phyloP scores from a whole-genome alignment of 1,284 basidiomycete species.

The Coniophora puteana region DNA sequence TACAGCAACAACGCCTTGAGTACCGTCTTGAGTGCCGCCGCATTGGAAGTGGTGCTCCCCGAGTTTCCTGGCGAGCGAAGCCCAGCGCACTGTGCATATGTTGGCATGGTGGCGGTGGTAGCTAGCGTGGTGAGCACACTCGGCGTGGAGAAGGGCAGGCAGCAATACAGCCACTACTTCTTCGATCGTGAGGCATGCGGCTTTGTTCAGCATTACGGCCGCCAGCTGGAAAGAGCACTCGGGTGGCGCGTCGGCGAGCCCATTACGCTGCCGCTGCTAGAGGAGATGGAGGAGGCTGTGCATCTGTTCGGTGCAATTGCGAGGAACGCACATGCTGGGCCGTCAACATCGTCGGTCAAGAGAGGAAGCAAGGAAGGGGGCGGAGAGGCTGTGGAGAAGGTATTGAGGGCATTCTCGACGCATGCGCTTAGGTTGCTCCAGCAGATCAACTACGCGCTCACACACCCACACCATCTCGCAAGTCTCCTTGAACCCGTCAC shows the following conservation, averaged over 20 bases:
- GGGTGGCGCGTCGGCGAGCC: conserved; percentile 78
- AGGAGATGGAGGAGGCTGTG: conserved; percentile 78
- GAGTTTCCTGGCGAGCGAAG: conserved; percentile 72
- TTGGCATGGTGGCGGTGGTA: conserved; percentile 80
- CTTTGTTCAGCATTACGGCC: conserved; percentile 80
- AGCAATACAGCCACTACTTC: conserved; percentile 67
- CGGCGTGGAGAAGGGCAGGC: no score
- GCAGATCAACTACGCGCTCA: conserved; percentile 85
- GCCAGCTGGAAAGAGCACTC: conserved; percentile 74
- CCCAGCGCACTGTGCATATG: conserved; percentile 79
- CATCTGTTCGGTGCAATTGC: conserved; percentile 75
- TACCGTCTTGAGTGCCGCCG: conserved; percentile 68
- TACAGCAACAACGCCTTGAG: conserved; percentile 85
- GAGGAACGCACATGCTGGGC: conserved; percentile 34
- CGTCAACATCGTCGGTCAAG: conserved; percentile 37
- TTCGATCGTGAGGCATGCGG: conserved; percentile 85
- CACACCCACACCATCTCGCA: conserved; percentile 85
- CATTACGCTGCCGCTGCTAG: conserved; percentile 67
- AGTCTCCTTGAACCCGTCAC: conserved; percentile 81
- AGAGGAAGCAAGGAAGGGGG: neutral
- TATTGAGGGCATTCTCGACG: conserved; percentile 64
- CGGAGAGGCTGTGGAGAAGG: conserved; percentile 49
- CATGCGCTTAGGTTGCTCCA: conserved; percentile 76
- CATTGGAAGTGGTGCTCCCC: conserved; percentile 64
- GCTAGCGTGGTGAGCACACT: conserved; percentile 69